These are phyloP conservation scores for Phytophthora pseudosyringae DNA, from an alignment of 352 stramenopile species.

Conservation along the genomic window DNA sequence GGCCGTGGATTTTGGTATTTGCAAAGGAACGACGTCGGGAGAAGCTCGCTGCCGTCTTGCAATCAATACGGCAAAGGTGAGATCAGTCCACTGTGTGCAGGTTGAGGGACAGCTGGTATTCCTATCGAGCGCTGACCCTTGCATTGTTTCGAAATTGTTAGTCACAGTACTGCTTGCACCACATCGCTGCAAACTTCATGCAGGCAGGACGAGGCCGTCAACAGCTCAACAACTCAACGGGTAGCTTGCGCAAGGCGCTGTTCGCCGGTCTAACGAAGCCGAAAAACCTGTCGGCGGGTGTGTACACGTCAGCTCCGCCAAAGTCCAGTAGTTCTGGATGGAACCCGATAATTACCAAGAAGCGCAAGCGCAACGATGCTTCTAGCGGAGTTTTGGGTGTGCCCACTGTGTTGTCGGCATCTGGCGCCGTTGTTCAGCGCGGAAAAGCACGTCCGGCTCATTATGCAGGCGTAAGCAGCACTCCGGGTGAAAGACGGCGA, in stretches of 20 bases:
- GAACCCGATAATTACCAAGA: conserved; percentile 48
- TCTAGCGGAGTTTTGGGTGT: conserved; percentile 41
- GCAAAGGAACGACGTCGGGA: conserved; percentile 60
- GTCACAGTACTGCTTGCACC: conserved; percentile 81
- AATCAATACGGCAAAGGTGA: conserved; percentile 77
- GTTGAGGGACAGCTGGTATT: not conserved
- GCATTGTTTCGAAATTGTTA: conserved; percentile 14
- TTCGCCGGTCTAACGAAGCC: conserved; percentile 58
- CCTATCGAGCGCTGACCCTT: conserved; percentile 6
- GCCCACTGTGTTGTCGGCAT: conserved; percentile 58
- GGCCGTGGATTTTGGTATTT: conserved; percentile 79
- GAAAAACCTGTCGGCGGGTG: conserved; percentile 81
- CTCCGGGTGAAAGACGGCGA: conserved; percentile 12
- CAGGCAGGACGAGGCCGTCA: conserved; percentile 71
- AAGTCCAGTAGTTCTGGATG: conserved; percentile 37
- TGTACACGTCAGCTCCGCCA: conserved; percentile 58
- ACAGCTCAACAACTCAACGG: conserved; percentile 78
- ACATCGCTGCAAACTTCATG: conserved; percentile 79
- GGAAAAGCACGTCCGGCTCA: conserved; percentile 8
- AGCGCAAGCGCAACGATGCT: conserved; percentile 57
- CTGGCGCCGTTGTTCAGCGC: conserved; percentile 53
- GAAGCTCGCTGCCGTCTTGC: conserved; percentile 73
- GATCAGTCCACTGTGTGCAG: not conserved
- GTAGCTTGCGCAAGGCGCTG: conserved; percentile 67
- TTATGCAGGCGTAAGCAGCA: not conserved